Percentiles rank a stretch among this genome's conserved stretches.
phyloP scores from a whole-genome alignment of 2,329 filamentous ascomycete genomes.

The Aspergillus sp. region DNA sequence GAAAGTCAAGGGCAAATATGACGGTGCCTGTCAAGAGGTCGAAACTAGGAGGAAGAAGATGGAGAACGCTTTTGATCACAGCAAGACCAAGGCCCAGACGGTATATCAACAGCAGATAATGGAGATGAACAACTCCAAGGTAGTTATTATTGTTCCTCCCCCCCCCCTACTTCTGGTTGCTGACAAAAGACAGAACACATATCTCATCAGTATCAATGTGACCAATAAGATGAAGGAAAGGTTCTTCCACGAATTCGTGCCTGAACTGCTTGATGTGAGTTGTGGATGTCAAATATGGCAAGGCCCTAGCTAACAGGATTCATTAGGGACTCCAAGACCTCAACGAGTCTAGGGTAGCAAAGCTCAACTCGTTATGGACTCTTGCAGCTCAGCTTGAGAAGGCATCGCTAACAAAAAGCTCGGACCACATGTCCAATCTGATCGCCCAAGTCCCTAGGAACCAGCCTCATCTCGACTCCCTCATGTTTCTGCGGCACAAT shows the following conservation, averaged over 20 bases:
- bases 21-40: constrained; percentile 88
- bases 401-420: constrained; percentile 73
- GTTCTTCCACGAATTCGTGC: constrained; percentile 96
- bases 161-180: constrained; percentile 15
- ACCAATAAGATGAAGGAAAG: constrained; percentile 97
- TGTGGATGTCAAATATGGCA: background rate
- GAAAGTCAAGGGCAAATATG: constrained; percentile 92
- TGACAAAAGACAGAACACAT: constrained; percentile 68
- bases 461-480: constrained; percentile 82
- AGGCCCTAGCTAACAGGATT: constrained; percentile 8
- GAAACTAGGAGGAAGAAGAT: constrained; percentile 93
- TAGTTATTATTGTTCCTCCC: constrained; percentile 5
- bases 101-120: constrained; percentile 88
- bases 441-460: constrained; percentile 83
- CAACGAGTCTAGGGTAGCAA: constrained; percentile 80
- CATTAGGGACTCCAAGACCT: constrained; percentile 75
- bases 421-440: constrained; percentile 69
- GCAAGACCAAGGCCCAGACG: constrained; percentile 84
- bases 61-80: constrained; percentile 82
- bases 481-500: constrained; percentile 98
- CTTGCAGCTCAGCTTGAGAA: constrained; percentile 76
- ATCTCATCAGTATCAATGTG: constrained; percentile 91
- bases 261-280: constrained; percentile 82
- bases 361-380: constrained; percentile 83
- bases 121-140: constrained; percentile 95